Percentiles rank a stretch among this genome's conserved stretches.
Conservation (phyloP, 2,329 filamentous ascomycete genomes). For the Hypoxylon sp. region DNA sequence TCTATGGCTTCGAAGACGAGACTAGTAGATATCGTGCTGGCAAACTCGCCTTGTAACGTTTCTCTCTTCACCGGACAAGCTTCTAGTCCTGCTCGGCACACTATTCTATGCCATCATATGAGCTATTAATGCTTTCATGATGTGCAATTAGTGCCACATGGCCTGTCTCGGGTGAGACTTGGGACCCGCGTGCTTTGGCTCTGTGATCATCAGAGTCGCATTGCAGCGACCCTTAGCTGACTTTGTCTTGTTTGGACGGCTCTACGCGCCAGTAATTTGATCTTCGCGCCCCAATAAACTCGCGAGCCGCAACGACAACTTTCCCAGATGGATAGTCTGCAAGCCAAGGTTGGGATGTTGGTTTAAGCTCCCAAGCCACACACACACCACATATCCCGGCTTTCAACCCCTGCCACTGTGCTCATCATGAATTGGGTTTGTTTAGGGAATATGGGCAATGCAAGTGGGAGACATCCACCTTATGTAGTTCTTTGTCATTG, state of each 20-base stretch:
- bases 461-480: conserved; percentile 32
- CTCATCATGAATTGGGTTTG: conserved; percentile 29
- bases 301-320: conserved; percentile 40
- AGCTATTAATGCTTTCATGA: conserved; percentile 35
- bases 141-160: conserved; percentile 34
- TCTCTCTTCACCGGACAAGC: conserved; percentile 15
- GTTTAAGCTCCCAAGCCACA: conserved; percentile 38
- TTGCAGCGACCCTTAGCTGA: conserved; percentile 41
- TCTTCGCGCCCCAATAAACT: conserved; percentile 37
- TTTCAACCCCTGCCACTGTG: conserved; percentile 31
- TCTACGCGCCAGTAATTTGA: conserved; percentile 31
- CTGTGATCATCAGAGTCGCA: conserved; percentile 44
- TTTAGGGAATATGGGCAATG: conserved; percentile 28
- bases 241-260: conserved; percentile 27
- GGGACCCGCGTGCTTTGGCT: conserved; percentile 37
- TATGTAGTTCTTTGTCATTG: conserved; percentile 20
- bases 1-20: conserved; percentile 18
- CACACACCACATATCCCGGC: conserved; percentile 28
- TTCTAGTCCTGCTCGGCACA: conserved; percentile 16
- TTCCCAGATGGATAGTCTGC: conserved; percentile 30
- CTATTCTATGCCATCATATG: conserved; percentile 35
- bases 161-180: conserved; percentile 29
- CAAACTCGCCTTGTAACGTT: conserved; percentile 39
- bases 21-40: conserved; percentile 21
- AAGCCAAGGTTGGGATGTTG: conserved; percentile 30